Percentiles rank a stretch among this genome's conserved stretches.
Evolutionary conservation across 257 asterid species (phyloP).

Genomic region (Petunia secreta): DNA sequence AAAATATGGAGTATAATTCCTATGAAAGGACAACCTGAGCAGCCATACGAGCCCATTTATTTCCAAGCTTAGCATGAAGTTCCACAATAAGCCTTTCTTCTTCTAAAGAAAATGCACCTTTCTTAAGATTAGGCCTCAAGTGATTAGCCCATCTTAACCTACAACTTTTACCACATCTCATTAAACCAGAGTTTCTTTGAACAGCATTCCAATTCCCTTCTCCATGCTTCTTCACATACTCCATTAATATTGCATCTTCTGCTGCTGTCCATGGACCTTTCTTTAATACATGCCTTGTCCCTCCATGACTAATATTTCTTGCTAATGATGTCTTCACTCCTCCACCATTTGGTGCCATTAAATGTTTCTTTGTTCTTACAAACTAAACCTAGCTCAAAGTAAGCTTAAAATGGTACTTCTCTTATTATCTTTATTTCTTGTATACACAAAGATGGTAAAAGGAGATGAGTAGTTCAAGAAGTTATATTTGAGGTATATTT

Average conservation of each 20-base stretch:
- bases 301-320: constrained; percentile 26
- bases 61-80: constrained; percentile 47
- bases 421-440: neutral
- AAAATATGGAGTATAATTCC: neutral
- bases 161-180: constrained; percentile 66
- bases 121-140: constrained; percentile 48
- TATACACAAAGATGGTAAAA: neutral
- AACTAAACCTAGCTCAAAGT: neutral
- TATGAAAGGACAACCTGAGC: constrained; percentile 38
- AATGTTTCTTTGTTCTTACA: neutral
- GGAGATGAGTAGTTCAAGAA: neutral
- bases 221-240: constrained; percentile 65
- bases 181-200: constrained; percentile 60
- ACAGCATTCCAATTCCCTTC: constrained; percentile 85
- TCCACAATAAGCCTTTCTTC: constrained; percentile 47
- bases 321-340: constrained; percentile 27
- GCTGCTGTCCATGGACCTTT: constrained; percentile 80
- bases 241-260: constrained; percentile 59
- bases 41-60: constrained; percentile 60
- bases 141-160: constrained; percentile 53
- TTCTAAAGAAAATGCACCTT: constrained; percentile 42
- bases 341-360: constrained; percentile 60
- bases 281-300: constrained; percentile 36
- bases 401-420: neutral
- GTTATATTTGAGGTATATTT: neutral